These are phyloP conservation scores for Ophiostoma sp. DNA, from an alignment of 2,329 filamentous ascomycete genomes.

Conservation along the genomic window DNA sequence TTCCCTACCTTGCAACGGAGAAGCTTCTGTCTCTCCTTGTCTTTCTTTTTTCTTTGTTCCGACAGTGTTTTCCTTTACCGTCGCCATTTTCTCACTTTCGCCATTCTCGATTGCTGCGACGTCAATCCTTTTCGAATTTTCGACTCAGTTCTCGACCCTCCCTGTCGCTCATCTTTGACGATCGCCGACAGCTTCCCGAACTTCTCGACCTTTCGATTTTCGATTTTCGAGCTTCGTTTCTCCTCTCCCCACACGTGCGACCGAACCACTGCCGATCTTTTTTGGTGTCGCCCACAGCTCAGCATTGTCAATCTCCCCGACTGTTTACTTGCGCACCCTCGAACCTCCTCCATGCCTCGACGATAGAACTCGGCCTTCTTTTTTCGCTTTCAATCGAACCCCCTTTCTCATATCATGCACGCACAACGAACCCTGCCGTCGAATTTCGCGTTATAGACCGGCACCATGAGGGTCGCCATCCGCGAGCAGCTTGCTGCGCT, in stretches of 20 bases:
- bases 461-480: constrained; percentile 79
- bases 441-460: constrained; percentile 37
- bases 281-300: not conserved
- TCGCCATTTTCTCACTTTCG: not conserved
- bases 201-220: not conserved
- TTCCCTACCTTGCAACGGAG: not conserved
- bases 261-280: constrained; percentile 20
- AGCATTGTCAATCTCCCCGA: not conserved
- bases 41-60: constrained; percentile 3
- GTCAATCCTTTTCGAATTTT: not conserved
- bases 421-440: constrained; percentile 25
- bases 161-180: constrained; percentile 9
- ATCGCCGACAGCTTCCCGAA: not conserved
- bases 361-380: not conserved
- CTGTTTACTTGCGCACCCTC: not conserved
- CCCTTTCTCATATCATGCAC: constrained; percentile 35
- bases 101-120: not conserved
- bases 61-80: not conserved
- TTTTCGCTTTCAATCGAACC: not conserved
- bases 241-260: constrained; percentile 12
- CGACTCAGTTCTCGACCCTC: not conserved
- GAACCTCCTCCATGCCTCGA: not conserved
- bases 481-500: constrained; percentile 81
- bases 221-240: not conserved
- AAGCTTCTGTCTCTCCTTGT: not conserved